Conservation (phyloP, 345 rosid species). For the Aquilaria yunnanensis region DNA sequence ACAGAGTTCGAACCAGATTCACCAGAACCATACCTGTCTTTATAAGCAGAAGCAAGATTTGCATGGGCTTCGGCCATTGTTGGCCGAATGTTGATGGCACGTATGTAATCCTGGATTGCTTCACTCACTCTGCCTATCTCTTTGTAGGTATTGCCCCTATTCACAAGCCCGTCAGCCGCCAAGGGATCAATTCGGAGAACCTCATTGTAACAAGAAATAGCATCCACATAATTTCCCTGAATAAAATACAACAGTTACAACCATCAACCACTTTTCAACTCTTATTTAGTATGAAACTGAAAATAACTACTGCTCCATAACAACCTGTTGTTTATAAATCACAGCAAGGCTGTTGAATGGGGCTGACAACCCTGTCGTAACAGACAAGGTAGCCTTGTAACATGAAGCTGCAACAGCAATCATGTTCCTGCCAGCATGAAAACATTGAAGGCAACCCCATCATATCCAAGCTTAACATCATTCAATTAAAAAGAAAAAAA, state of each 20-base stretch:
- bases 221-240: conserved; percentile 90
- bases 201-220: conserved; percentile 96
- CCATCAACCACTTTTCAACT: background rate
- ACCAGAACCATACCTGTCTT: conserved; percentile 67
- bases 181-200: conserved; percentile 94
- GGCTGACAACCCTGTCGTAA: conserved; percentile 92
- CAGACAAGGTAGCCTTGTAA: conserved; percentile 86
- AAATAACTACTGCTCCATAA: conserved; percentile 5
- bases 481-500: background rate
- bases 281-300: background rate
- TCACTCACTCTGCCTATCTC: conserved; percentile 94
- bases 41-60: conserved; percentile 98
- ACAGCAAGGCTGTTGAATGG: conserved; percentile 96
- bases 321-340: conserved; percentile 96
- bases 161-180: conserved; percentile 98
- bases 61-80: conserved; percentile 99
- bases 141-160: conserved; percentile 95
- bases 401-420: conserved; percentile 68
- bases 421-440: conserved; percentile 64
- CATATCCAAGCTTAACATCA: background rate
- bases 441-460: background rate
- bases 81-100: conserved; percentile 80
- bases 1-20: background rate
- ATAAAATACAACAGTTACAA: too few species aligned
- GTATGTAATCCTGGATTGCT: conserved; percentile 89